Percentiles rank a stretch among this genome's conserved stretches.
phyloP scores from a whole-genome alignment of 169 alveolate genomes.

The Theileria annulata region DNA sequence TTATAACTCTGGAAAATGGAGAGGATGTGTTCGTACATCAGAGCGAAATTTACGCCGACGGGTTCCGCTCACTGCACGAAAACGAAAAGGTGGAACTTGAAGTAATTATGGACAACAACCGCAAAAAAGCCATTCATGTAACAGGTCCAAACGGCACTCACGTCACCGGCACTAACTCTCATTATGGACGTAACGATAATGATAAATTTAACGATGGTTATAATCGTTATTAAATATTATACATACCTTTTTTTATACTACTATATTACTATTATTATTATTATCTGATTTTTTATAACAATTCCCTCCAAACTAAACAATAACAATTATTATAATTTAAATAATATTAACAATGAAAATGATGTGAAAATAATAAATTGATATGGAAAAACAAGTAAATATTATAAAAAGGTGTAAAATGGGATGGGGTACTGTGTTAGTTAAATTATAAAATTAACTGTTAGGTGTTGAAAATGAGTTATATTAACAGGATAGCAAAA shows the following conservation, averaged over 20 bases:
- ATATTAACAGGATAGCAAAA: neutral
- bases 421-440: neutral
- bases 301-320: neutral
- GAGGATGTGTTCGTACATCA: slow-evolving; percentile 82
- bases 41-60: slow-evolving; percentile 76
- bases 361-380: neutral
- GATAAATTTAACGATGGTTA: neutral
- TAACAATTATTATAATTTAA: neutral
- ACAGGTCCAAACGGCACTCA: slow-evolving; percentile 80
- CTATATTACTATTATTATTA: too few species aligned
- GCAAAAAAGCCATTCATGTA: slow-evolving; percentile 78
- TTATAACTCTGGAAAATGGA: slow-evolving; percentile 78
- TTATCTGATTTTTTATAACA: neutral
- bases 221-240: neutral
- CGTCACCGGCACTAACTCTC: slow-evolving; percentile 65
- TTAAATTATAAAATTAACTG: neutral
- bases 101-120: slow-evolving; percentile 69
- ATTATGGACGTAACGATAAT: neutral
- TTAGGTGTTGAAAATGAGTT: neutral
- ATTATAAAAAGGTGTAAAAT: neutral
- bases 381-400: too few species aligned
- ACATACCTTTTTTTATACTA: neutral
- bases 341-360: too few species aligned
- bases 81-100: slow-evolving; percentile 73
- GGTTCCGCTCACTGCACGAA: slow-evolving; percentile 75